Evolutionary conservation across 2,329 filamentous ascomycete genomes (phyloP), one percentile per base, ranked within the genome.

Genomic region (Fusarium tuaranense): DNA sequence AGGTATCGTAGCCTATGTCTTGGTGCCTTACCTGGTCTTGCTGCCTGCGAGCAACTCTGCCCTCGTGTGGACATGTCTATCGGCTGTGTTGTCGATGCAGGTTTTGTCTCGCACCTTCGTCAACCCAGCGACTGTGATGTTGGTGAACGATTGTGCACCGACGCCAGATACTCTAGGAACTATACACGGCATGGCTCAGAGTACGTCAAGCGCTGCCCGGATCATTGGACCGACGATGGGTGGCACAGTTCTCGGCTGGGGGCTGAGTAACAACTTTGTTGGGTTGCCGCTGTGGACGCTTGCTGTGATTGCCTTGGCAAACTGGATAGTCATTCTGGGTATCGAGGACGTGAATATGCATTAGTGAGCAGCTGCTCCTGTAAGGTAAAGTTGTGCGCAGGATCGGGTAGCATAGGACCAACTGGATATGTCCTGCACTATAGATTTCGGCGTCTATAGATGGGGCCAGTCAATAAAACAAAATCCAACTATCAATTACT

Each of bases 71-170:
- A 55, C 18, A n/a, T 55, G 48, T n/a, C 48, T 55, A n/a, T 55
- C 71, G 20, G 65, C 25, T 2, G 65, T 78, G 27, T 62, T 79
- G 5, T 46, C 65, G 5, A 30, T 77, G 62, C 72, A 78, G 4
- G 72, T 79, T 25, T 41, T 78, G 27, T 71, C 77, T 12, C 58
- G 77, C 14, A 73, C 70, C 4, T 79, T 79, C 59, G 71, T 78
- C 38, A 75, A 61, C 25, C 78, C 76, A 20, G 78, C 77, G 12
- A 75, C 78, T 2, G 72, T 79, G 10, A 73, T 80, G 65, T 46
- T 79, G 27, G 75, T 79, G 41, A 79, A 79, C 57, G 76, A 78
- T 9, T 76, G 67, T 3, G 74, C 77, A 2, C 76, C 78, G 6
- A 71, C 65, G 25, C 78, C 72, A 5, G 66, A 60, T 7, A 48